Evolutionary conservation across 192 early-diverging fungal species (phyloP).

Genomic region (Coemansia sp.): DNA sequence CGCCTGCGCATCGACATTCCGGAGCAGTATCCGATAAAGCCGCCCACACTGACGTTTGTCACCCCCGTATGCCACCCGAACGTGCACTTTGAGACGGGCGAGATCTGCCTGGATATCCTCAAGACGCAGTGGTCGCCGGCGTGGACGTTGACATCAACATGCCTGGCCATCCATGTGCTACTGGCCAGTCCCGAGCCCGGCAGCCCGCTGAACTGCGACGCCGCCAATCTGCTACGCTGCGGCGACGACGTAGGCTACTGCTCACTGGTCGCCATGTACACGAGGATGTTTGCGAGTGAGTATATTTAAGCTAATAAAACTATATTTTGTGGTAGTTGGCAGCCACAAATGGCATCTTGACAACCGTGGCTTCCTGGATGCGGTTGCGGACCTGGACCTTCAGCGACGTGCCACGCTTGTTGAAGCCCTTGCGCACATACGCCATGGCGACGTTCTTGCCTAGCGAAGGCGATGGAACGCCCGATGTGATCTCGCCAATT

Average conservation of each 20-base stretch:
- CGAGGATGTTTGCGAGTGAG: conserved; percentile 61
- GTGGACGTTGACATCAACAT: conserved; percentile 87
- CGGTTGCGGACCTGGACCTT: conserved; percentile 87
- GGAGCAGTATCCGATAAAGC: conserved; percentile 69
- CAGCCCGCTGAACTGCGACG: conserved; percentile 93
- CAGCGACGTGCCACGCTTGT: conserved; percentile 90
- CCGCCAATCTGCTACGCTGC: conserved; percentile 86
- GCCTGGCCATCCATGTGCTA: conserved; percentile 79
- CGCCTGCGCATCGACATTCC: conserved; percentile 79
- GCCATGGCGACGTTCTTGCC: conserved; percentile 99
- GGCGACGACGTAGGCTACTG: conserved; percentile 86
- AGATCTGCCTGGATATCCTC: conserved; percentile 95
- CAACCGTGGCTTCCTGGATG: conserved; percentile 76
- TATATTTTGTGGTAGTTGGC: conserved; percentile 71
- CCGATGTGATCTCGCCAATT: conserved; percentile 88
- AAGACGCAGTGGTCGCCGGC: conserved; percentile 93
- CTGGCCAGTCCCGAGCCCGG: conserved; percentile 85
- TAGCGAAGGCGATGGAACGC: conserved; percentile 85
- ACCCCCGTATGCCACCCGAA: conserved; percentile 94
- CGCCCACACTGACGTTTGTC: conserved; percentile 71
- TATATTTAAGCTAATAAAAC: conserved; percentile 4
- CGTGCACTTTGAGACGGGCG: conserved; percentile 91
- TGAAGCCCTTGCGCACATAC: conserved; percentile 83
- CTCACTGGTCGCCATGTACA: conserved; percentile 85
- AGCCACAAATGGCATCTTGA: conserved; percentile 96